A percentile compares a stretch with the other conserved stretches of the same genome.
Conservation (phyloP, 208 protist species). For the Trypanosoma lewisi region DNA sequence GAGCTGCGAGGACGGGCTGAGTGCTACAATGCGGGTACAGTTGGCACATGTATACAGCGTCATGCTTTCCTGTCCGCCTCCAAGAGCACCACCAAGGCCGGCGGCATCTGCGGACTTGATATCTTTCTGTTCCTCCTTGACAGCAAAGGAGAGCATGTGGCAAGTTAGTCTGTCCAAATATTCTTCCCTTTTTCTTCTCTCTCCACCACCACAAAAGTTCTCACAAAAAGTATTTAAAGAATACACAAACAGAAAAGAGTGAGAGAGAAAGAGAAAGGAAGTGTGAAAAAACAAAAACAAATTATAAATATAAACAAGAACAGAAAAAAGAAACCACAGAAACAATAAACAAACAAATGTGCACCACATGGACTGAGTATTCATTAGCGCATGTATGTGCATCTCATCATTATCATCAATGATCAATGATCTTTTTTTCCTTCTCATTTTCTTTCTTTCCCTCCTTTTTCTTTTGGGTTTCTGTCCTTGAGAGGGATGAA, state of each 20-base stretch:
- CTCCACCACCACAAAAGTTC: not conserved
- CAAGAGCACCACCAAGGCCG: slow-evolving; percentile 1
- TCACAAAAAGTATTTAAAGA: not conserved
- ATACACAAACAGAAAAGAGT: slow-evolving; percentile 9
- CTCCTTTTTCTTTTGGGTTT: not conserved
- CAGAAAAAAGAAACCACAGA: not conserved
- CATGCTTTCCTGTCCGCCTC: slow-evolving; percentile 25
- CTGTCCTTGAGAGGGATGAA: not conserved
- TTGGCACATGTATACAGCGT: slow-evolving; percentile 81
- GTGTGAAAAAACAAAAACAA: not conserved
- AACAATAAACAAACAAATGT: slow-evolving; percentile 8
- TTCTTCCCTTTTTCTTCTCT: too few species aligned
- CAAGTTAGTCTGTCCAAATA: not conserved
- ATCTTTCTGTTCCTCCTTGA: slow-evolving; percentile 49
- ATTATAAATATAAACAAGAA: not conserved
- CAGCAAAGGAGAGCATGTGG: slow-evolving; percentile 17
- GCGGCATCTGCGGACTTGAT: slow-evolving; percentile 23
- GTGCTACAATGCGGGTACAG: slow-evolving; percentile 65
- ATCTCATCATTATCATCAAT: not conserved
- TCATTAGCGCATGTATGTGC: not conserved
- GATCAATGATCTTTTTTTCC: not conserved
- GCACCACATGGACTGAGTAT: not conserved
- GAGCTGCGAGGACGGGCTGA: slow-evolving; percentile 50
- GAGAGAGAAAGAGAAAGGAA: not conserved
- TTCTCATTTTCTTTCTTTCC: not conserved